Evolutionary conservation across 2,329 filamentous ascomycete species (phyloP).

Genomic region (Knufia petricola): DNA sequence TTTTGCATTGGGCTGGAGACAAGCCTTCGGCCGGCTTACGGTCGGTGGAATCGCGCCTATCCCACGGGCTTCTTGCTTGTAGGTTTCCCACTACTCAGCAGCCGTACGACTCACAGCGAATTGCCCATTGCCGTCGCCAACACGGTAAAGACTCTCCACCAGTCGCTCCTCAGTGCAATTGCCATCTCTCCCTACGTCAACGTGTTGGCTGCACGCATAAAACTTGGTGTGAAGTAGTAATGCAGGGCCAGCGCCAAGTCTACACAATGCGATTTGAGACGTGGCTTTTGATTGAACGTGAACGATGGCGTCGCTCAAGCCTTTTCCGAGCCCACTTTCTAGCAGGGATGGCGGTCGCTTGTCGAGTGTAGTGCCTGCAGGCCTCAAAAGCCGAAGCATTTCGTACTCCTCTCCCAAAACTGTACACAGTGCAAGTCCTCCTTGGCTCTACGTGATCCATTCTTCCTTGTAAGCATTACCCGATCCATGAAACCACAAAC

Average conservation of each 20-base stretch:
- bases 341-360: background rate
- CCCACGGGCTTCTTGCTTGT: background rate
- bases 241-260: too few relatives aligned
- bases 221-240: too few relatives aligned
- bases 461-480: too few relatives aligned
- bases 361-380: background rate
- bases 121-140: too few relatives aligned
- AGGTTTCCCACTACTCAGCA: too few relatives aligned
- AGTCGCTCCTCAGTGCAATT: too few relatives aligned
- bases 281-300: background rate
- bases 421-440: background rate
- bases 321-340: background rate
- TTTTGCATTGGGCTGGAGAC: background rate
- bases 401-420: background rate
- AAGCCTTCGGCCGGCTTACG: background rate
- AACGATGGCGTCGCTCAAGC: background rate
- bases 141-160: too few relatives aligned
- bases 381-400: background rate
- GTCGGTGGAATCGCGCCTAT: background rate
- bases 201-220: too few relatives aligned
- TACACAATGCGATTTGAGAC: too few relatives aligned
- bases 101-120: too few relatives aligned
- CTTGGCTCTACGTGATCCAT: background rate
- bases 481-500: background rate
- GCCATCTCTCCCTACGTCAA: too few relatives aligned